Conservation (phyloP, 2,329 filamentous ascomycete species). For the Chaetomium olivaceum region DNA sequence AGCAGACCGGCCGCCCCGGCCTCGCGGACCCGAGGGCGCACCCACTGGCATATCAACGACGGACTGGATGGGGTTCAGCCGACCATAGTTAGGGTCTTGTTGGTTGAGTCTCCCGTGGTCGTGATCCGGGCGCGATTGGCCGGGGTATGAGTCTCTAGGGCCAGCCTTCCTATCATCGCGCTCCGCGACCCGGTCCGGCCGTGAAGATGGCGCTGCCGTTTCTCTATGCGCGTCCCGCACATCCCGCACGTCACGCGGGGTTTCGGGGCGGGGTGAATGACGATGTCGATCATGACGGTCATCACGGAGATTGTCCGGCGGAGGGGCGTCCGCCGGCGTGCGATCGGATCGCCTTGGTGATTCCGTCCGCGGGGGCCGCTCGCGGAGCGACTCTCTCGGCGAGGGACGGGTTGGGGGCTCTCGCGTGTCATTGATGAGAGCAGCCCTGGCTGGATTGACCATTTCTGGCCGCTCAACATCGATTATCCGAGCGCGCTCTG, state of each 20-base stretch:
- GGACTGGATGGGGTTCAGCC: slow-evolving; percentile 55
- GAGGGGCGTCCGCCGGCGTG: slow-evolving; percentile 36
- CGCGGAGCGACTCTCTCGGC: slow-evolving; percentile 43
- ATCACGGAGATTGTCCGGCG: slow-evolving; percentile 46
- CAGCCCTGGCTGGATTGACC: slow-evolving; percentile 52
- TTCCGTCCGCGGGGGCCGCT: slow-evolving; percentile 45
- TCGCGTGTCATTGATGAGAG: slow-evolving; percentile 46
- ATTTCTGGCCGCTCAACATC: slow-evolving; percentile 42
- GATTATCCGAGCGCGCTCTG: slow-evolving; percentile 50
- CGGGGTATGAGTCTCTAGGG: slow-evolving; percentile 28
- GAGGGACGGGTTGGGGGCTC: slow-evolving; percentile 41
- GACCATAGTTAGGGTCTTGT: slow-evolving; percentile 64
- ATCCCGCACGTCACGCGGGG: slow-evolving; percentile 9
- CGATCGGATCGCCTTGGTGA: slow-evolving; percentile 54
- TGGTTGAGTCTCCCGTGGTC: slow-evolving; percentile 54
- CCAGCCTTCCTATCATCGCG: slow-evolving; percentile 40
- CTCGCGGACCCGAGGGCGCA: slow-evolving; percentile 53
- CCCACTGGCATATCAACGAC: slow-evolving; percentile 54
- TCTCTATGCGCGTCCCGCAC: slow-evolving; percentile 38
- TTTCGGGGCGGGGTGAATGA: slow-evolving; percentile 39
- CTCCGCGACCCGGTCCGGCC: slow-evolving; percentile 40
- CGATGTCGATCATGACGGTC: slow-evolving; percentile 50
- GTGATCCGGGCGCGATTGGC: slow-evolving; percentile 45
- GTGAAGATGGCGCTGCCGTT: slow-evolving; percentile 30
- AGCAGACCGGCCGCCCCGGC: slow-evolving; percentile 41